Percentiles rank a stretch among this genome's conserved stretches.
Conservation (phyloP, 192 early-diverging fungal genomes). For the Irineochytrium annulatum region DNA sequence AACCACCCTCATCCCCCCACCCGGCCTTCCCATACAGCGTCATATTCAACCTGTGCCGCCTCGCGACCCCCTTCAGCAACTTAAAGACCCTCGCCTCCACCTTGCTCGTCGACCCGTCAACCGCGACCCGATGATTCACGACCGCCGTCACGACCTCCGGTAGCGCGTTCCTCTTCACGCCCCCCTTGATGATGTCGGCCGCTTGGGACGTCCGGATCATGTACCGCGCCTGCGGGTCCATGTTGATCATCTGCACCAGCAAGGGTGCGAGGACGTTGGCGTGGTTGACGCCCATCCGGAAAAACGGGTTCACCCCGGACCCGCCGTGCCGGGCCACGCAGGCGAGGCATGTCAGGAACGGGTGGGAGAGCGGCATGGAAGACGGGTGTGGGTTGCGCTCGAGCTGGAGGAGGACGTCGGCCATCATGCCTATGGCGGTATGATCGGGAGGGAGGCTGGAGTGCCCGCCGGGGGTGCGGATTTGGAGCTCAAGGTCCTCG, state of each 20-base stretch:
- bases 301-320: conserved; percentile 7
- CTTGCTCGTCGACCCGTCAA: neutral
- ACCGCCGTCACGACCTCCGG: conserved; percentile 23
- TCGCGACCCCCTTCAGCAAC: conserved; percentile 7
- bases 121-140: conserved; percentile 38
- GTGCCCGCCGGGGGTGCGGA: conserved; percentile 38
- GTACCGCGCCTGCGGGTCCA: conserved; percentile 10
- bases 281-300: conserved; percentile 1
- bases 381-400: conserved; percentile 23
- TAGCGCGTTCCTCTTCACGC: conserved; percentile 44
- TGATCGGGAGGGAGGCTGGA: conserved; percentile 36
- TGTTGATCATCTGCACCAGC: neutral
- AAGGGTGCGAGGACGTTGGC: conserved; percentile 2
- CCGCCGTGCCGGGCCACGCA: conserved; percentile 23
- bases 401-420: conserved; percentile 24
- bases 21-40: no score
- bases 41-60: conserved; percentile 7
- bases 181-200: conserved; percentile 43
- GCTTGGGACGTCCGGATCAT: conserved; percentile 43
- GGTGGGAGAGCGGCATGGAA: conserved; percentile 21
- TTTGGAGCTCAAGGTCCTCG: conserved; percentile 26
- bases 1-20: no score
- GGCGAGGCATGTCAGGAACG: conserved; percentile 18
- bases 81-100: conserved; percentile 9
- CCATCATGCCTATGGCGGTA: conserved; percentile 37